Conservation (phyloP, 2,329 filamentous ascomycete species). For the Ceratocystis lukuohia region DNA sequence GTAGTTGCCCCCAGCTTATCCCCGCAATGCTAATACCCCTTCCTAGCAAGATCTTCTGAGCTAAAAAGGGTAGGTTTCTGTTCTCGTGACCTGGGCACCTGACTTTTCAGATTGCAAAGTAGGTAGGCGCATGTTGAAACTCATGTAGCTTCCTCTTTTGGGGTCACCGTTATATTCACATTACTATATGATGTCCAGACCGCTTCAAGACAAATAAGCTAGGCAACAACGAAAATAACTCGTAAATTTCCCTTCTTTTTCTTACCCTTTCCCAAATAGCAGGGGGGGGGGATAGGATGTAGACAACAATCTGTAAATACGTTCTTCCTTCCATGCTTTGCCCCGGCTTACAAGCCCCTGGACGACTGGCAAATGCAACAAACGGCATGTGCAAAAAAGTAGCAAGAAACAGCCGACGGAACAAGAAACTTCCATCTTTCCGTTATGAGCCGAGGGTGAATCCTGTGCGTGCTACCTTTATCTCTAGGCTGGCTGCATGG, state of each 20-base stretch:
- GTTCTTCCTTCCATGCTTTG: neutral
- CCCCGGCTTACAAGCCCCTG: neutral
- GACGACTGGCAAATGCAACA: neutral
- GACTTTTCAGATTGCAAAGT: neutral
- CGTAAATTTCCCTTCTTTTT: neutral
- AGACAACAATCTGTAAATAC: neutral
- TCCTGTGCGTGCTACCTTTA: constrained; percentile 1
- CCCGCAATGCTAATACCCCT: neutral
- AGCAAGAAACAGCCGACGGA: constrained; percentile 3
- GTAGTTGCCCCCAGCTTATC: neutral
- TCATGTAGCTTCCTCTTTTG: neutral
- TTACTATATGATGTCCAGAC: neutral
- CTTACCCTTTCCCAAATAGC: neutral
- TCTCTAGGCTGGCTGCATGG: neutral
- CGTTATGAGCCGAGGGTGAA: constrained; percentile 4
- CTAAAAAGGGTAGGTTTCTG: neutral
- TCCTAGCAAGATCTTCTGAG: neutral
- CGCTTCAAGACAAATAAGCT: neutral
- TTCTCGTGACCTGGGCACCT: constrained; percentile 7
- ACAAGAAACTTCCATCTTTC: constrained; percentile 10
- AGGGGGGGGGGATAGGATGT: neutral
- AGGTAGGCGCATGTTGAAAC: neutral
- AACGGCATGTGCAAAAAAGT: neutral
- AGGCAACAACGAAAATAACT: neutral
- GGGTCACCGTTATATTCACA: too few species aligned